Base-by-base conservation (phyloP, 805 yeast species). In the Grigorovia humatica region DNA sequence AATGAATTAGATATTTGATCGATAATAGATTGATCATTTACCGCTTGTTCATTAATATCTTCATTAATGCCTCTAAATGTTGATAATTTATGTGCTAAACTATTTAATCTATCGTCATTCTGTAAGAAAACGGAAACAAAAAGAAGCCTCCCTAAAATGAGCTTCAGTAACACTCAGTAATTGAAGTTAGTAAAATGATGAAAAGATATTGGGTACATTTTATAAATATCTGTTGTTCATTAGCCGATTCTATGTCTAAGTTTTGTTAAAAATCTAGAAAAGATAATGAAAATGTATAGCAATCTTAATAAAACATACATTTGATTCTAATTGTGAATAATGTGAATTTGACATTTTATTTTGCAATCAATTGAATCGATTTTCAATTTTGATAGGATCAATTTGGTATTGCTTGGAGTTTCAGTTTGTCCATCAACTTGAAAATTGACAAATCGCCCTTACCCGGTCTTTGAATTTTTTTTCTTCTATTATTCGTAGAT, bases 41-140 rank as follows among this genome's bases (percentile, higher is more conserved):
- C 72, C 1, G 91, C 85, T 57, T 81, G 83, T 51, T 71, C 68
- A 57, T 83, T 79, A 41, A 85, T 82, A 53, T 85, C 91, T 55
- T 78, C 77, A 49, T 88, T 84, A 27, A 85, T 79, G 51, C 73
- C 72, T 54, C 86, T 76, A 57, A 85, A 77, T 1, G 82, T 74
- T 1, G 87, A 75, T 42, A 85, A 70, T 63, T 85, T 85, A 49
- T 76, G 73, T 2, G 90, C 86, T 20, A 85, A 72, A 55, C 75
- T 77, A 55, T 83, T 78, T 55, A 85, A 73, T 54, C 82, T 75
- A 41, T 71, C 70, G 62, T 85, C 85, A 67, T 85, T 85, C 74
- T 83, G 68, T 20, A 8, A 44, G 2, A 17, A 5, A 29, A 17
- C 9, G 40, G 41, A 23, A 48, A 29, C 18, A 44, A 18, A 13